Evolutionary conservation across 768 basidiomycete genomes (phyloP).

Genomic region (Clitopilus hobsonii): DNA sequence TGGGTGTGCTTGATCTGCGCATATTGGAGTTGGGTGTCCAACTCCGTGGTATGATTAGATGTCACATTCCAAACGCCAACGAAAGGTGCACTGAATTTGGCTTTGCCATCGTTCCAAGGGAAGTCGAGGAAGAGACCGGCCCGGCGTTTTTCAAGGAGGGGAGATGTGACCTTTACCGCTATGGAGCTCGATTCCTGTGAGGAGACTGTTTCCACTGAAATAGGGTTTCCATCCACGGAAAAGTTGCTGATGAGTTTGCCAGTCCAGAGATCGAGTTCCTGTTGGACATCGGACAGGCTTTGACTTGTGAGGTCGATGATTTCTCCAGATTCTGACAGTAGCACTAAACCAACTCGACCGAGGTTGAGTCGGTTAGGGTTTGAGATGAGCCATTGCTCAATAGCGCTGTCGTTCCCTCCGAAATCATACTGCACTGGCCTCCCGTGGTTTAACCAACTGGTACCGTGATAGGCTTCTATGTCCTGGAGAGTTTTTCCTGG

Average conservation of each 20-base stretch:
- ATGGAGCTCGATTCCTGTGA: constrained; percentile 35
- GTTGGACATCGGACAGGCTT: constrained; percentile 28
- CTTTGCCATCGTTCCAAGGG: constrained; percentile 55
- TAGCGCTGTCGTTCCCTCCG: constrained; percentile 32
- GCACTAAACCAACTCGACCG: constrained; percentile 44
- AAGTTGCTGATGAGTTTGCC: constrained; percentile 46
- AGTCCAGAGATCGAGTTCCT: constrained; percentile 53
- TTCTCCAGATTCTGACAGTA: constrained; percentile 24
- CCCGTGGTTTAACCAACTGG: constrained; percentile 47
- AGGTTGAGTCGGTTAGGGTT: constrained; percentile 57
- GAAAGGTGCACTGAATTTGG: constrained; percentile 54
- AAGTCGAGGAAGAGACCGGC: constrained; percentile 53
- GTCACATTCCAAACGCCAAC: constrained; percentile 49
- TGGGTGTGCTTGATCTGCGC: constrained; percentile 40
- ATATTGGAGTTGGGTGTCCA: constrained; percentile 18
- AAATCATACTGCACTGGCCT: constrained; percentile 47
- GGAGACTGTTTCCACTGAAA: constrained; percentile 35
- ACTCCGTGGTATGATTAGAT: constrained; percentile 41
- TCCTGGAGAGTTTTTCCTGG: constrained; percentile 34
- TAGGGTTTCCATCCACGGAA: constrained; percentile 24
- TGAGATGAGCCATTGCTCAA: constrained; percentile 52
- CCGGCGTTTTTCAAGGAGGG: constrained; percentile 29
- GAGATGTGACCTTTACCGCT: constrained; percentile 34
- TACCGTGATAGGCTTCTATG: constrained; percentile 42
- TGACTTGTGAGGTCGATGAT: constrained; percentile 28